phyloP scores from a whole-genome alignment of 352 stramenopile genomes.

The Pythium aquatile region DNA sequence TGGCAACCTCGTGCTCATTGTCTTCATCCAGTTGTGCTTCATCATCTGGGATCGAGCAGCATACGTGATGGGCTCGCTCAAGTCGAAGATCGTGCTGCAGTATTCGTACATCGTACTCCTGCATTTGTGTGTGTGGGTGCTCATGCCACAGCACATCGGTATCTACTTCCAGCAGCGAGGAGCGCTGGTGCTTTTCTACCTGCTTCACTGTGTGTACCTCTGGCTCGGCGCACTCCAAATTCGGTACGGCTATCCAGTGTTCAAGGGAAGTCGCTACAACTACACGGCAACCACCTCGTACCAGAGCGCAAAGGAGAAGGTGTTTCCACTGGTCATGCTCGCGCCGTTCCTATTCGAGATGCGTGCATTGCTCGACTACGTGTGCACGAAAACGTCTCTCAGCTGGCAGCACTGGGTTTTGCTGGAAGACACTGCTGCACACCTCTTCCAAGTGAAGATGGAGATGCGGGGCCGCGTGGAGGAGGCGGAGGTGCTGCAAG shows the following conservation, averaged over 20 bases:
- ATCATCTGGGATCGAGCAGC: constrained; percentile 87
- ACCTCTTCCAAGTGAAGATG: constrained; percentile 77
- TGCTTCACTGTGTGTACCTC: constrained; percentile 77
- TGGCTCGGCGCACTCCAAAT: constrained; percentile 80
- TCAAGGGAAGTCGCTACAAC: constrained; percentile 81
- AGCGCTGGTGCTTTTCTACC: constrained; percentile 74
- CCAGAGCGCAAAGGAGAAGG: constrained; percentile 50
- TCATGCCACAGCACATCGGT: constrained; percentile 72
- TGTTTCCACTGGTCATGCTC: constrained; percentile 76
- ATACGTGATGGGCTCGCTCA: constrained; percentile 72
- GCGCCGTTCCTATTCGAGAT: constrained; percentile 88
- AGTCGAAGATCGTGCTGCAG: constrained; percentile 74
- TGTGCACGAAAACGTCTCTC: constrained; percentile 84
- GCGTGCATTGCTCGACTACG: constrained; percentile 81
- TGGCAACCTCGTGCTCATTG: constrained; percentile 82
- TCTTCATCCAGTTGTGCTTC: constrained; percentile 75
- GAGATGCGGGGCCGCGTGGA: constrained; percentile 71
- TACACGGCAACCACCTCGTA: constrained; percentile 52
- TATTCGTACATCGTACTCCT: constrained; percentile 72
- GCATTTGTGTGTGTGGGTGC: constrained; percentile 72
- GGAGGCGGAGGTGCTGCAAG: constrained; percentile 70
- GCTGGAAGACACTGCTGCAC: constrained; percentile 79
- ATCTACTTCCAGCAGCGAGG: constrained; percentile 78
- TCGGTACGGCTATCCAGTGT: constrained; percentile 84
- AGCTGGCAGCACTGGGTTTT: constrained; percentile 80